Conservation (phyloP, 768 basidiomycete species). For the Termitomyces eurrhizus region DNA sequence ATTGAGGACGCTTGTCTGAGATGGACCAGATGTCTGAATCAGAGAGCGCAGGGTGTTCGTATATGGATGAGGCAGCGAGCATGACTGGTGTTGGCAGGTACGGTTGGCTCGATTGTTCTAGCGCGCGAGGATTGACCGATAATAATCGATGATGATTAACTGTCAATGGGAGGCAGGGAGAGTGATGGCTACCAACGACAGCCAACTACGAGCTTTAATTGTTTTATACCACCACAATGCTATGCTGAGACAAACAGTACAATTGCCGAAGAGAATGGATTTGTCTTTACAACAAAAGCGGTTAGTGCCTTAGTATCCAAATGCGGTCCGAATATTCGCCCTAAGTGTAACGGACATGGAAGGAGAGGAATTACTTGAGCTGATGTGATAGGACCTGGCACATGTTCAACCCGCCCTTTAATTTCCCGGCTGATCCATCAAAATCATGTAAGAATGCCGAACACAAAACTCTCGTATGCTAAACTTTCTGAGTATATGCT, state of each 20-base stretch:
- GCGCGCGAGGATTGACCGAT: neutral
- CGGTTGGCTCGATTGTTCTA: neutral
- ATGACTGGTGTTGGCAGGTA: neutral
- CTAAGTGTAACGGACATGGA: neutral
- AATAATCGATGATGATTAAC: neutral
- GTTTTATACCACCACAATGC: neutral
- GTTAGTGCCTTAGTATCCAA: neutral
- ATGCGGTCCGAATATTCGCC: neutral
- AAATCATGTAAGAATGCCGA: neutral
- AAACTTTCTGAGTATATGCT: no score
- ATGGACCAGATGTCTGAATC: constrained; percentile 13
- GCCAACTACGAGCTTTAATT: neutral
- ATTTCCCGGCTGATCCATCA: neutral
- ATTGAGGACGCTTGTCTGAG: constrained; percentile 5
- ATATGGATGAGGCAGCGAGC: constrained; percentile 14
- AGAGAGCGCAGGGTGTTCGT: constrained; percentile 14
- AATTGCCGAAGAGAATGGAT: constrained; percentile 6
- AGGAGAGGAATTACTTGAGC: neutral
- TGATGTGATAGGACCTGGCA: neutral
- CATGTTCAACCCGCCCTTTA: neutral
- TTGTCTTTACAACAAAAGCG: neutral
- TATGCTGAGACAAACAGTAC: neutral
- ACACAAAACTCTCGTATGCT: neutral
- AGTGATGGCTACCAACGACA: neutral
- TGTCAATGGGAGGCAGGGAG: neutral